These are phyloP conservation scores for Psilocybe mexicana DNA, from an alignment of 1,284 basidiomycete species.

Conservation along the genomic window DNA sequence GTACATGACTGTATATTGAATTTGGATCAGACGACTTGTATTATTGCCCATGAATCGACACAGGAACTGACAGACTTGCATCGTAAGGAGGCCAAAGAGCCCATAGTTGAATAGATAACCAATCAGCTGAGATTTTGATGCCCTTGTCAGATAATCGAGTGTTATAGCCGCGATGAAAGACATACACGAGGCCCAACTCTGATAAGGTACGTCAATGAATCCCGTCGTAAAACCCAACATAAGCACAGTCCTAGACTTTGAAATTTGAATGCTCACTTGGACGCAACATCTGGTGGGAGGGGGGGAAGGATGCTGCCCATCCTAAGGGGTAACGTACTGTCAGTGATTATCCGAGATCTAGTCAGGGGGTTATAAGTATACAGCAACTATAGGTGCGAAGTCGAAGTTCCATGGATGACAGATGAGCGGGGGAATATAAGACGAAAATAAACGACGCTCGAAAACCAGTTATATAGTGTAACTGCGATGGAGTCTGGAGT, in stretches of 20 bases:
- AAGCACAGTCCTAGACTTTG: not conserved
- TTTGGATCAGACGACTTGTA: not conserved
- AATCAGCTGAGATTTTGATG: not conserved
- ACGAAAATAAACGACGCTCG: too few relatives aligned
- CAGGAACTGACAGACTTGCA: constrained; percentile 5
- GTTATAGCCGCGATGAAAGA: not conserved
- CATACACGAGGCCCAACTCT: constrained; percentile 5
- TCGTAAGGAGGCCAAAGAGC: constrained; percentile 3
- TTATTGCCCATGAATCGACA: not conserved
- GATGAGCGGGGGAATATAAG: too few relatives aligned
- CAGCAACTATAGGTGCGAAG: too few relatives aligned
- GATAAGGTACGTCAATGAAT: not conserved
- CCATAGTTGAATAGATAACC: constrained; percentile 10
- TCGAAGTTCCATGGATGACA: too few relatives aligned
- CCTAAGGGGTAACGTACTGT: not conserved
- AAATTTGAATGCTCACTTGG: not conserved
- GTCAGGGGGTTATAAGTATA: too few relatives aligned
- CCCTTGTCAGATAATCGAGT: not conserved
- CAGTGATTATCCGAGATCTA: not conserved
- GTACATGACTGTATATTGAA: constrained; percentile 10
- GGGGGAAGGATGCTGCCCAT: not conserved
- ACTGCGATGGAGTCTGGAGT: too few relatives aligned
- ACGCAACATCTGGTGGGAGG: constrained; percentile 4
- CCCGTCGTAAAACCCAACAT: too few relatives aligned
- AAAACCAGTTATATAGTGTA: too few relatives aligned